Evolutionary conservation across 1,139 yeast genomes (phyloP).

Genomic region (Pichia kudriavzevii): DNA sequence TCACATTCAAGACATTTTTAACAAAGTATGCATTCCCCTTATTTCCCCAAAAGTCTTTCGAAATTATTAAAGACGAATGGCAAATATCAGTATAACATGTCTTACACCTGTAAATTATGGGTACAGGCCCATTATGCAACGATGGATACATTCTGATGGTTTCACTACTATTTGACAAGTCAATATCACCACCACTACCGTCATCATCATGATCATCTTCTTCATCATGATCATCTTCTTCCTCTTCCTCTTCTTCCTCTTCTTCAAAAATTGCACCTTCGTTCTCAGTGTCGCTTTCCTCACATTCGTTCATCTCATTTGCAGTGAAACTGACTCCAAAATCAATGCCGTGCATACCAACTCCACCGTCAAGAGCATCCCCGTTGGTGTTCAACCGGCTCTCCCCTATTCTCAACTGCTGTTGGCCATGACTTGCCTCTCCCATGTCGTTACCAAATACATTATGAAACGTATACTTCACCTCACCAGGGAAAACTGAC

Average conservation of each 20-base stretch:
- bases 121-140: no score
- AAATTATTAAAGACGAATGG: constrained; percentile 37
- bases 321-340: constrained; percentile 4
- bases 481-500: no score
- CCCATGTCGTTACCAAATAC: no score
- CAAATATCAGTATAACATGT: constrained; percentile 50
- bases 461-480: no score
- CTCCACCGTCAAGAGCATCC: no score
- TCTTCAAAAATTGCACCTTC: constrained; percentile 1
- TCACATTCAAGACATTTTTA: constrained; percentile 39
- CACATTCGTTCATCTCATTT: no score
- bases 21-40: constrained; percentile 50
- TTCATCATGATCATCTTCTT: background rate
- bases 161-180: background rate
- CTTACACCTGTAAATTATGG: constrained; percentile 37
- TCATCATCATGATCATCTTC: background rate
- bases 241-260: constrained; percentile 1
- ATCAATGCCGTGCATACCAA: no score
- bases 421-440: no score
- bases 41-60: constrained; percentile 45
- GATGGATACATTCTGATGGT: background rate
- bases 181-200: constrained; percentile 1
- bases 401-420: no score
- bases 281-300: background rate
- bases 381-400: no score